Base-by-base conservation (phyloP, 306 rosid species). In the Comarum palustre region DNA sequence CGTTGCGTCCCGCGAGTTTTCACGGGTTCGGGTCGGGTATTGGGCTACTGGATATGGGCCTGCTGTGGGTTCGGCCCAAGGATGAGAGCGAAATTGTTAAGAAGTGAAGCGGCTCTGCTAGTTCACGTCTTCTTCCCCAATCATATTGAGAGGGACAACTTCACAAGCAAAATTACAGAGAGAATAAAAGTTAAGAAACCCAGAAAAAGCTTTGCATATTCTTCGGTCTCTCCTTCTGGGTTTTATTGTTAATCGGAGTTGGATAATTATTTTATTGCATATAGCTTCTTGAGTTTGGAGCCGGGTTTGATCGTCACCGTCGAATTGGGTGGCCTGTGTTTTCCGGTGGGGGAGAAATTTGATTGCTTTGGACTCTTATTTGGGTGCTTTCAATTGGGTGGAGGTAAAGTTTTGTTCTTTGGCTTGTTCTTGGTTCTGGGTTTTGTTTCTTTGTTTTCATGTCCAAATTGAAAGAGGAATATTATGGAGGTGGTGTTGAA, bases 1-100 rank as follows among this genome's bases (percentile, higher is more conserved):
- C 92, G 90, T 92, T 92, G 36, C 70, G 50, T 86, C 85, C 87
- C 93, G 82, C 89, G 42, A 36, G 5, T 48, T 50, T 50, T 29
- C 1, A 0, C 32, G 39, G 16, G 68, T 0, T 1, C 48, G 80
- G 78, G 69, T 79, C 75, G 38, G 55, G 8, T 36, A 7, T 1
- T 3, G 42, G 34, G 19, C 5, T 63, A 41, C 63, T 25, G 9
- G 34, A 41, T 6, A 54, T 54, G 60, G 34, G 62, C 48, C 63
- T 1, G n/a, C 1, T 20, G 3, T 10, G 2, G 66, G 54, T 32
- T 55, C 57, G 10, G 16, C 6, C 4, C 57, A 58, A 55, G 24
- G 1, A 5, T 1, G 55, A 46, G 19, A 15, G 2, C 17, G n/a
- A 1, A 39, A 39, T 45, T 45, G 58, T 14, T 22, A 29, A 43